Evolutionary conservation across 2,329 filamentous ascomycete genomes (phyloP).

Genomic region (Phaeosphaeriaceae sp.): DNA sequence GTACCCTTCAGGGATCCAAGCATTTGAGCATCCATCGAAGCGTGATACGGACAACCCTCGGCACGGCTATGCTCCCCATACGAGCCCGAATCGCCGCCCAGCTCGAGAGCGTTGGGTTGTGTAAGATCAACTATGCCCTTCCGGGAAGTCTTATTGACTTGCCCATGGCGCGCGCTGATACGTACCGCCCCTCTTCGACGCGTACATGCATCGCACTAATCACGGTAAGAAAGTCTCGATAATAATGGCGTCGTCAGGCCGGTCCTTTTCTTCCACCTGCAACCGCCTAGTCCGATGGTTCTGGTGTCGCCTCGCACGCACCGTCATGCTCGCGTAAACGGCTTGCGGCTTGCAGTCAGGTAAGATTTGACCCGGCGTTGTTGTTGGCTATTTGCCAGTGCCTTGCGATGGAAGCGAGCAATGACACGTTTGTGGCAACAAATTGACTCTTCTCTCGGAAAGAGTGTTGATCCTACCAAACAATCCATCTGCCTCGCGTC

Average conservation of each 20-base stretch:
- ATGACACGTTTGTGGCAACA: conserved; percentile 15
- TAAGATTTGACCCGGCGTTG: neutral
- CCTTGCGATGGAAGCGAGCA: neutral
- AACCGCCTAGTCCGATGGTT: neutral
- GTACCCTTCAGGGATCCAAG: conserved; percentile 20
- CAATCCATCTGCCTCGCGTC: conserved; percentile 9
- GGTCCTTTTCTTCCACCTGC: conserved; percentile 19
- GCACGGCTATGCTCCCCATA: conserved; percentile 29
- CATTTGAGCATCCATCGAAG: conserved; percentile 1
- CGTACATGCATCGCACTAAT: conserved; percentile 36
- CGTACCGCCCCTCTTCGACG: conserved; percentile 39
- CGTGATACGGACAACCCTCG: conserved; percentile 39
- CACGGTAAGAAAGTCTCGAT: conserved; percentile 9
- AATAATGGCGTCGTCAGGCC: conserved; percentile 15
- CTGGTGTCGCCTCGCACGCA: neutral
- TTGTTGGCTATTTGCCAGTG: neutral
- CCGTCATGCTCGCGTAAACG: neutral
- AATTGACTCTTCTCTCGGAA: neutral
- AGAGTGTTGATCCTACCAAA: neutral
- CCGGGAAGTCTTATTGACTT: conserved; percentile 42
- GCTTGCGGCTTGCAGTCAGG: neutral
- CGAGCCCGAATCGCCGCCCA: conserved; percentile 30
- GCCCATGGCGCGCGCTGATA: conserved; percentile 40
- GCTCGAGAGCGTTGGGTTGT: conserved; percentile 25
- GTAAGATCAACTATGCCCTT: conserved; percentile 29